Conservation (phyloP, 2,329 filamentous ascomycete species). For the Drechslera avenae region DNA sequence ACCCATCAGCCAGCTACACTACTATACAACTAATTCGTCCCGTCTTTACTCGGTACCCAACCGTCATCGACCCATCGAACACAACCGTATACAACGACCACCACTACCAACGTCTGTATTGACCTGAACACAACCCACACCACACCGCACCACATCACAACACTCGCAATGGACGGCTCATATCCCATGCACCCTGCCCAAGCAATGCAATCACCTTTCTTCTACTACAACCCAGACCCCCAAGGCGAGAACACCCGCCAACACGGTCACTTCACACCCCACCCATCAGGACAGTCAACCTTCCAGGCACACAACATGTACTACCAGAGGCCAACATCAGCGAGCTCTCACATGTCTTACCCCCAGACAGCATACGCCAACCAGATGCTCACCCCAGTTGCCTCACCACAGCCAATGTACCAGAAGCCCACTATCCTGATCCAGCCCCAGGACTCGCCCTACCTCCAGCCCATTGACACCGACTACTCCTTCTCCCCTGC, state of each 20-base stretch:
- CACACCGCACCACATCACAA: not conserved
- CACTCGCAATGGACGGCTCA: slow-evolving; percentile 67
- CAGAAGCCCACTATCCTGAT: slow-evolving; percentile 76
- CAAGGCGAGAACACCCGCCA: slow-evolving; percentile 69
- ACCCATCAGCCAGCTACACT: slow-evolving; percentile 26
- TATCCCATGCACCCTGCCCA: slow-evolving; percentile 57
- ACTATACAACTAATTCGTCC: slow-evolving; percentile 36
- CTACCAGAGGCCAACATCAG: slow-evolving; percentile 62
- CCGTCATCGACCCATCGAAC: slow-evolving; percentile 8
- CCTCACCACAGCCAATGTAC: slow-evolving; percentile 73
- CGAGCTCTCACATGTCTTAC: slow-evolving; percentile 62
- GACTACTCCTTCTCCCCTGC: slow-evolving; percentile 78
- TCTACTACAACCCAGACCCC: slow-evolving; percentile 83
- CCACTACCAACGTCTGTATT: slow-evolving; percentile 12
- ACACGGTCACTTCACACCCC: slow-evolving; percentile 74
- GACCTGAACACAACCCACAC: not conserved
- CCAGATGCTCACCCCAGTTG: slow-evolving; percentile 73
- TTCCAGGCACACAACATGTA: slow-evolving; percentile 54
- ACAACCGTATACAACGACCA: slow-evolving; percentile 25
- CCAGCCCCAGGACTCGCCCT: slow-evolving; percentile 62
- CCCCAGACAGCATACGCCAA: slow-evolving; percentile 61
- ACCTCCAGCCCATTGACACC: slow-evolving; percentile 70
- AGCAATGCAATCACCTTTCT: slow-evolving; percentile 76
- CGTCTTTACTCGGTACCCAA: slow-evolving; percentile 17
- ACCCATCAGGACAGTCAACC: slow-evolving; percentile 48